Conservation (phyloP, 1,139 yeast genomes). For the Citeromyces hawaiiensis region DNA sequence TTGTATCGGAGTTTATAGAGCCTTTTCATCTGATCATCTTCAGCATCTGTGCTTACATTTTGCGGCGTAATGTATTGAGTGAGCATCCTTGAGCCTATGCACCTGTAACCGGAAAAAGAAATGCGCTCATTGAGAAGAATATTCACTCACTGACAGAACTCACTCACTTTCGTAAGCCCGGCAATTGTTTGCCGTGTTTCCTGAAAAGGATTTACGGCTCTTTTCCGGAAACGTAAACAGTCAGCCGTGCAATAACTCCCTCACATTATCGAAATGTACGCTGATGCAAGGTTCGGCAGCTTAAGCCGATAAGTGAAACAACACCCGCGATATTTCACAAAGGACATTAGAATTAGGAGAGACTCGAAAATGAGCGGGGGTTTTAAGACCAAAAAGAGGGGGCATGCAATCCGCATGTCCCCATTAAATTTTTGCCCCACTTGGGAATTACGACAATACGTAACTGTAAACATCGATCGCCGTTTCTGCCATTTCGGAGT, state of each 20-base stretch:
- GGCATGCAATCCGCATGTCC: too few relatives aligned
- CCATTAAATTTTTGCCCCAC: background rate
- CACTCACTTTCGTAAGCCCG: background rate
- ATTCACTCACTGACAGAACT: background rate
- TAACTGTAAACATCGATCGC: background rate
- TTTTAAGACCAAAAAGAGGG: too few relatives aligned
- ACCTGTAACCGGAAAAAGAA: background rate
- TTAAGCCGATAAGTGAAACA: background rate
- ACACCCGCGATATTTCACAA: background rate
- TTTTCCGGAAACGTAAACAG: background rate
- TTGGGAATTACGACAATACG: background rate
- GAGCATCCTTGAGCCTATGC: background rate
- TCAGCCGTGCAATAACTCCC: background rate
- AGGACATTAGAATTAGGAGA: too few relatives aligned
- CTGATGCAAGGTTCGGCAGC: background rate
- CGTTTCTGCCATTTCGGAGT: background rate
- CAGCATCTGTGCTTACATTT: too few relatives aligned
- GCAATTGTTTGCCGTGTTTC: background rate
- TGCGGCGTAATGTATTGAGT: too few relatives aligned
- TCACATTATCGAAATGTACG: background rate
- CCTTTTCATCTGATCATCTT: background rate
- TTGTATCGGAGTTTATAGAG: background rate
- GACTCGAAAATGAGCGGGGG: too few relatives aligned
- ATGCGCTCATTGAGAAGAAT: background rate
- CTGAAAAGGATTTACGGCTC: background rate